Conservation (phyloP, 805 yeast species). For the Kuraishia hungarica region DNA sequence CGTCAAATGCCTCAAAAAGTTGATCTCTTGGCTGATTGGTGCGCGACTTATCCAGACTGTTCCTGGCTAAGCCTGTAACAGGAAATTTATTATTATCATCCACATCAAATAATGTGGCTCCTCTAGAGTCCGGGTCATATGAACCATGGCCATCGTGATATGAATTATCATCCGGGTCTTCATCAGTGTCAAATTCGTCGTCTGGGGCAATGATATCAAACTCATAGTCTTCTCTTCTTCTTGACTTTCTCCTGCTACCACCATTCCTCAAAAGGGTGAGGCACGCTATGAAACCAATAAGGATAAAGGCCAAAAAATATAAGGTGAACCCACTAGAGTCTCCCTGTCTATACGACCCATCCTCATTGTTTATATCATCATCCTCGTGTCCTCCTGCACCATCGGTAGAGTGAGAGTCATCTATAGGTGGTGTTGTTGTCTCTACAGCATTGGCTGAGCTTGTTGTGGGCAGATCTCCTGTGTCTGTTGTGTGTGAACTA, state of each 20-base stretch:
- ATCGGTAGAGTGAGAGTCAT: conserved; percentile 8
- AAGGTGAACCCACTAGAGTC: conserved; percentile 41
- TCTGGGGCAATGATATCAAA: conserved; percentile 73
- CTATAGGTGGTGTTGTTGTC: conserved; percentile 8
- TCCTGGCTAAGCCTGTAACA: conserved; percentile 10
- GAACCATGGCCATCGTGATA: conserved; percentile 5
- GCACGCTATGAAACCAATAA: conserved; percentile 45
- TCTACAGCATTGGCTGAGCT: conserved; percentile 4
- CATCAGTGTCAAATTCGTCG: conserved; percentile 22
- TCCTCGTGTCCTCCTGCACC: conserved; percentile 11
- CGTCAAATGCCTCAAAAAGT: background rate
- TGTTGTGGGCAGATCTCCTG: conserved; percentile 5
- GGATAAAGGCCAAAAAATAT: conserved; percentile 50
- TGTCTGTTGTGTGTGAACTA: conserved; percentile 4
- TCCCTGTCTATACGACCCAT: conserved; percentile 17
- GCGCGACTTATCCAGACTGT: conserved; percentile 12
- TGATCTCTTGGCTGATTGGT: background rate
- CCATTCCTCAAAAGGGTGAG: conserved; percentile 33
- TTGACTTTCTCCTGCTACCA: conserved; percentile 28
- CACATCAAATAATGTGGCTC: conserved; percentile 4
- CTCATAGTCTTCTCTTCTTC: conserved; percentile 66
- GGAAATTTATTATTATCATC: conserved; percentile 3
- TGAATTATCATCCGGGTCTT: conserved; percentile 19
- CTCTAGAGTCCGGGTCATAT: conserved; percentile 2
- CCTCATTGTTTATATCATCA: conserved; percentile 14